Evolutionary conservation across 2,329 filamentous ascomycete species (phyloP).

Genomic region (Corynespora cassiicola): DNA sequence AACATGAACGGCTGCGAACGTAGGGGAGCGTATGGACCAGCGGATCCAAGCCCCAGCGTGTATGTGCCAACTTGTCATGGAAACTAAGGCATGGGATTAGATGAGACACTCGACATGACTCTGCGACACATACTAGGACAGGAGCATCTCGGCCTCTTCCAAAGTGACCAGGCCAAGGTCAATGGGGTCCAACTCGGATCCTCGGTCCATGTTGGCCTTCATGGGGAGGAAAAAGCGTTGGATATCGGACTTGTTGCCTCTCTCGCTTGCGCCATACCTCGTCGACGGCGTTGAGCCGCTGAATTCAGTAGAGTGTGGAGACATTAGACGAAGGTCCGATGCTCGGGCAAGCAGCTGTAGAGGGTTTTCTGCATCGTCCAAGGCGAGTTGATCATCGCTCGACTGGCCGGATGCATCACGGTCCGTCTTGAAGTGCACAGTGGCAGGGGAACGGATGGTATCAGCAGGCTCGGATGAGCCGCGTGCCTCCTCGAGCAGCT

Average conservation of each 20-base stretch:
- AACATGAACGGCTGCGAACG: slow-evolving; percentile 71
- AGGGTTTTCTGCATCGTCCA: slow-evolving; percentile 78
- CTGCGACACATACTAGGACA: slow-evolving; percentile 65
- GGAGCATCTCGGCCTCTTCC: slow-evolving; percentile 69
- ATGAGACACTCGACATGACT: too few relatives aligned
- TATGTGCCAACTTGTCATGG: slow-evolving; percentile 73
- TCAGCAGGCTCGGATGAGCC: slow-evolving; percentile 15
- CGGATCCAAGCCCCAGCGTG: slow-evolving; percentile 75
- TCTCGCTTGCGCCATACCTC: slow-evolving; percentile 37
- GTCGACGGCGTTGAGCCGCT: slow-evolving; percentile 35
- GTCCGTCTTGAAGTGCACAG: slow-evolving; percentile 16
- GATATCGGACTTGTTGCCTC: slow-evolving; percentile 55
- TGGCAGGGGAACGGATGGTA: too few relatives aligned
- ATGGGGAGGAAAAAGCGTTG: slow-evolving; percentile 72
- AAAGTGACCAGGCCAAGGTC: slow-evolving; percentile 72
- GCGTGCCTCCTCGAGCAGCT: slow-evolving; percentile 58
- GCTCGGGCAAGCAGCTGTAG: slow-evolving; percentile 75
- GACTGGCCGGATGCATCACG: slow-evolving; percentile 34
- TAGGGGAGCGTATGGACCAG: slow-evolving; percentile 70
- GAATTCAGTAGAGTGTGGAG: slow-evolving; percentile 29
- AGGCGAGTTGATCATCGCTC: slow-evolving; percentile 56
- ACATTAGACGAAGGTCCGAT: slow-evolving; percentile 69
- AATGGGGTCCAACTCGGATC: slow-evolving; percentile 71
- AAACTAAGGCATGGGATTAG: slow-evolving; percentile 57
- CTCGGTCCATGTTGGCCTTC: slow-evolving; percentile 68